These are phyloP conservation scores for Saturnispora diversa DNA, from an alignment of 805 yeast species.

Conservation along the genomic window DNA sequence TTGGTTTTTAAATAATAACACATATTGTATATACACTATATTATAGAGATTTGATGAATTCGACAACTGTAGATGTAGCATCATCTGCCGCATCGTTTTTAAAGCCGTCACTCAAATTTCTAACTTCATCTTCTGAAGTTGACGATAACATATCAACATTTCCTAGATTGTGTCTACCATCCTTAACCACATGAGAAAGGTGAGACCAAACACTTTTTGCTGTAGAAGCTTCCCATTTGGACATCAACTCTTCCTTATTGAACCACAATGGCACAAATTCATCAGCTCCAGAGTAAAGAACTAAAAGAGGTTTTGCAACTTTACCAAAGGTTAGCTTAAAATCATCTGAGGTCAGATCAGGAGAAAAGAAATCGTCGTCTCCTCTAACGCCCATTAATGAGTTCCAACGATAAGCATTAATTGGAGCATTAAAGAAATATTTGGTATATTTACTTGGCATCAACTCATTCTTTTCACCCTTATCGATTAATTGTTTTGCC, in stretches of 20 bases:
- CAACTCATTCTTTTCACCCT: slow-evolving; percentile 40
- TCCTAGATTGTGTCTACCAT: slow-evolving; percentile 55
- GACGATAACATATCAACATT: no score
- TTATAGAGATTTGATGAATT: slow-evolving; percentile 12
- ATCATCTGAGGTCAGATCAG: slow-evolving; percentile 45
- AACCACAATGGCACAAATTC: slow-evolving; percentile 50
- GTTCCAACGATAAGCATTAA: slow-evolving; percentile 63
- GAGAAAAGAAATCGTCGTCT: slow-evolving; percentile 66
- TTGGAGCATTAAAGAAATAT: slow-evolving; percentile 45
- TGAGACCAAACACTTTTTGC: slow-evolving; percentile 39
- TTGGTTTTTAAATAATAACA: no score
- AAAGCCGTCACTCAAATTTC: slow-evolving; percentile 33
- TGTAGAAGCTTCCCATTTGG: slow-evolving; percentile 42
- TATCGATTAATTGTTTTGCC: slow-evolving; percentile 33
- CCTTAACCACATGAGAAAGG: slow-evolving; percentile 43
- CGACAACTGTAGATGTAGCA: slow-evolving; percentile 14
- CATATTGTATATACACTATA: neutral
- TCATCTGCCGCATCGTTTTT: slow-evolving; percentile 16
- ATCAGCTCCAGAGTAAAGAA: slow-evolving; percentile 54
- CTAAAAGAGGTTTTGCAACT: slow-evolving; percentile 40
- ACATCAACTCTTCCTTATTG: slow-evolving; percentile 41
- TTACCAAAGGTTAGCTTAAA: slow-evolving; percentile 46
- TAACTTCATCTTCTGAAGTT: no score
- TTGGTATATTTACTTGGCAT: slow-evolving; percentile 45
- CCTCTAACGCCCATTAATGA: slow-evolving; percentile 53